phyloP scores from a whole-genome alignment of 768 basidiomycete species.

The Boletus vinaceobasis region DNA sequence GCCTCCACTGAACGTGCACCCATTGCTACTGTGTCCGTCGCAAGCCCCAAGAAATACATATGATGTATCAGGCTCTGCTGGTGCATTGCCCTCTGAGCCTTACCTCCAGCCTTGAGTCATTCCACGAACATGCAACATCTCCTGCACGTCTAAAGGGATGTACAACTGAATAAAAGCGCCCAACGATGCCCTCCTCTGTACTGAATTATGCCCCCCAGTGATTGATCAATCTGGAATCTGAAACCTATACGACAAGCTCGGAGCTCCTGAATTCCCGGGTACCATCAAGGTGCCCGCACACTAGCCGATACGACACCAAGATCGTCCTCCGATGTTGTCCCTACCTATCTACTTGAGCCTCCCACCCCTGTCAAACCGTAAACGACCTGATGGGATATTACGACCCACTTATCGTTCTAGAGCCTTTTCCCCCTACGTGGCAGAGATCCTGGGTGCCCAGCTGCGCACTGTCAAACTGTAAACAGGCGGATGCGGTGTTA shows the following conservation, averaged over 20 bases:
- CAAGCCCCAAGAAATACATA: background rate
- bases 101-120: too few species aligned
- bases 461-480: background rate
- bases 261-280: background rate
- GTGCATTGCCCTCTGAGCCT: background rate
- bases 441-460: background rate
- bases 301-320: too few species aligned
- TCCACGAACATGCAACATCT: background rate
- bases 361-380: background rate
- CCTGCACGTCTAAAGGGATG: background rate
- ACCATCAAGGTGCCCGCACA: background rate
- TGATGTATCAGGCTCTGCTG: background rate
- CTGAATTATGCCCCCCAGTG: background rate
- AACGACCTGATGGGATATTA: background rate
- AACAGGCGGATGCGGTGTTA: background rate
- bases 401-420: too few species aligned
- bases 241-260: background rate
- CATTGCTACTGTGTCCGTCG: background rate
- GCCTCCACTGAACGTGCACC: background rate
- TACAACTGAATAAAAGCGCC: too few species aligned
- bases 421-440: background rate
- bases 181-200: background rate
- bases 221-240: background rate
- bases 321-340: too few species aligned
- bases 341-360: too few species aligned